Percentiles rank a stretch among this genome's conserved stretches.
These are phyloP conservation scores for Cercophora samala DNA, from an alignment of 495 filamentous ascomycete genomes.

Conservation along the genomic window DNA sequence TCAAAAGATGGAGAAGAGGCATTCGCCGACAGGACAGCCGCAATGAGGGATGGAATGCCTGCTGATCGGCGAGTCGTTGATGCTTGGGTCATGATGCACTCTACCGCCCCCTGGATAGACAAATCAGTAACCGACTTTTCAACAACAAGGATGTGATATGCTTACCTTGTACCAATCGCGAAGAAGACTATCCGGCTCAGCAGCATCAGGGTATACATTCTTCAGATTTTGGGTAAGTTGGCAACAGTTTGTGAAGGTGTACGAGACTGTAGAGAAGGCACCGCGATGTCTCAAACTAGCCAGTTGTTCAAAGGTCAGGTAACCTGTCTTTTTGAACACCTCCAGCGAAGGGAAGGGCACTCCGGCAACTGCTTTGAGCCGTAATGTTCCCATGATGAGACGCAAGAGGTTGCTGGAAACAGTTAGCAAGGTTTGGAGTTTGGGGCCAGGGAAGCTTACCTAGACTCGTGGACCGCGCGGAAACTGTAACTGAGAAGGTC, in stretches of 20 bases:
- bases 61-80: slow-evolving; percentile 90
- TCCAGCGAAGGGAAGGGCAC: slow-evolving; percentile 37
- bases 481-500: slow-evolving; percentile 90
- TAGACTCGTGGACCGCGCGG: slow-evolving; percentile 83
- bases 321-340: slow-evolving; percentile 58
- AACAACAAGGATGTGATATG: not conserved
- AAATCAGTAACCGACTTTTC: not conserved
- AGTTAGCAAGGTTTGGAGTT: not conserved
- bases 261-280: slow-evolving; percentile 88
- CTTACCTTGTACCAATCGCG: slow-evolving; percentile 61
- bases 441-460: not conserved
- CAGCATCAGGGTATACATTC: slow-evolving; percentile 33
- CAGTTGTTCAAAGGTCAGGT: slow-evolving; percentile 73
- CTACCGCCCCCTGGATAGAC: slow-evolving; percentile 44
- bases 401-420: slow-evolving; percentile 51
- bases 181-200: slow-evolving; percentile 41
- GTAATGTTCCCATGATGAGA: slow-evolving; percentile 48
- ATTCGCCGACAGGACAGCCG: slow-evolving; percentile 65
- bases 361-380: slow-evolving; percentile 29
- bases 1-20: slow-evolving; percentile 47
- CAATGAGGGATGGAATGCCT: slow-evolving; percentile 81
- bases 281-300: slow-evolving; percentile 83
- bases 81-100: slow-evolving; percentile 63
- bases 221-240: slow-evolving; percentile 47
- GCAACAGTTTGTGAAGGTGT: slow-evolving; percentile 80